phyloP scores from a whole-genome alignment of 1,139 yeast species.

The Pichia terricola region DNA sequence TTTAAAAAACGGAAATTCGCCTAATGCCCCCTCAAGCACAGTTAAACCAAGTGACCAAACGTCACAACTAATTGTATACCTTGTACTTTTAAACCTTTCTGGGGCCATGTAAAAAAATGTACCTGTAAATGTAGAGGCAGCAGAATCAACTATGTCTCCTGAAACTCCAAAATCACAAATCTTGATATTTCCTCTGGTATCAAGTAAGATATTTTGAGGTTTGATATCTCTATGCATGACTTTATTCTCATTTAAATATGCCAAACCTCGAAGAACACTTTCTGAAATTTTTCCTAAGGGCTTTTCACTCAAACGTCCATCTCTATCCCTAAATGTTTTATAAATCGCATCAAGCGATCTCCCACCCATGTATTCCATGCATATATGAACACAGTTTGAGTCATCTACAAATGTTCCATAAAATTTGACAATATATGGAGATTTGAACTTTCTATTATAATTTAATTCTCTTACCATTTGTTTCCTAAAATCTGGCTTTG shows the following conservation, averaged over 20 bases:
- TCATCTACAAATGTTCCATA: constrained; percentile 85
- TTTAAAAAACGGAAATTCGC: constrained; percentile 58
- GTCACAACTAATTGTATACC: constrained; percentile 89
- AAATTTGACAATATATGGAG: constrained; percentile 80
- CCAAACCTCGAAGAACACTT: constrained; percentile 71
- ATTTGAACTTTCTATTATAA: constrained; percentile 71
- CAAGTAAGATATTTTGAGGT: constrained; percentile 82
- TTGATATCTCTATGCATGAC: constrained; percentile 91
- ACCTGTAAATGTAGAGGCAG: constrained; percentile 94
- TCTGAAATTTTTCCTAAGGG: constrained; percentile 87
- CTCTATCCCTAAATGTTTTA: constrained; percentile 49
- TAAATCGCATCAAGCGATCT: constrained; percentile 85
- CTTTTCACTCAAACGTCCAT: constrained; percentile 85
- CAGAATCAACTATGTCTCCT: constrained; percentile 89
- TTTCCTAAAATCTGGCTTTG: constrained; percentile 67
- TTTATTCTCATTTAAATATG: constrained; percentile 77
- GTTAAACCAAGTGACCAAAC: constrained; percentile 96
- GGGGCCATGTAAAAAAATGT: constrained; percentile 99
- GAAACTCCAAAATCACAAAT: constrained; percentile 98
- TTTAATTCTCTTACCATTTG: constrained; percentile 86
- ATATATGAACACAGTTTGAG: constrained; percentile 67
- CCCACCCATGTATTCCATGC: constrained; percentile 98
- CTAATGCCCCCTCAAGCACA: constrained; percentile 82
- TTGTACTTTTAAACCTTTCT: constrained; percentile 89
- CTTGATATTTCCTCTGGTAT: constrained; percentile 70